Conservation (phyloP, 176 grass and related monocot genomes). For the Phyllostachys edulis region DNA sequence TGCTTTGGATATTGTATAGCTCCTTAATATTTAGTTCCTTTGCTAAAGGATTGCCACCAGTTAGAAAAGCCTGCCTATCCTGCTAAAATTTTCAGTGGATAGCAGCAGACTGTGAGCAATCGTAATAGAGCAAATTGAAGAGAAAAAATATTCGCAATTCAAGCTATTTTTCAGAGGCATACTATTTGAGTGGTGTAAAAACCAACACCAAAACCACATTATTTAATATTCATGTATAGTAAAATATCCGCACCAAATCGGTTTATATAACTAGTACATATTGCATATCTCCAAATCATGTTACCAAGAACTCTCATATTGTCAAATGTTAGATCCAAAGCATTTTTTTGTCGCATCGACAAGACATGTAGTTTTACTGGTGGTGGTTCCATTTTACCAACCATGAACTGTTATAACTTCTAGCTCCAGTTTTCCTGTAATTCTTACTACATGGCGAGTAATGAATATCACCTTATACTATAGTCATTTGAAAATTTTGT, state of each 20-base stretch:
- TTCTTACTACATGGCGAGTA: slow-evolving; percentile 10
- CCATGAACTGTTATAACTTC: background rate
- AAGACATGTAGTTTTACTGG: background rate
- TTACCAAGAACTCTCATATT: background rate
- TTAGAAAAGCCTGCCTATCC: slow-evolving; percentile 67
- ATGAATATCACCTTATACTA: background rate
- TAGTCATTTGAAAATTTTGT: background rate
- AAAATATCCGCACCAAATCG: background rate
- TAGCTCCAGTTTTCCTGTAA: background rate
- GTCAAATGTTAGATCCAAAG: background rate
- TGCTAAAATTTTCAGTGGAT: slow-evolving; percentile 39
- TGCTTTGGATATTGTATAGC: slow-evolving; percentile 81
- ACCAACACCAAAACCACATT: background rate
- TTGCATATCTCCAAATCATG: background rate
- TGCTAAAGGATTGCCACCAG: slow-evolving; percentile 54
- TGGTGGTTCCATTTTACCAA: background rate
- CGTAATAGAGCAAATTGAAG: background rate
- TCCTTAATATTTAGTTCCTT: slow-evolving; percentile 87
- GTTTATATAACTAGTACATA: background rate
- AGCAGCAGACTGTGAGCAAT: background rate
- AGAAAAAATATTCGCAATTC: background rate
- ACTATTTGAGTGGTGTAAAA: slow-evolving; percentile 14
- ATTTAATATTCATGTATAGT: background rate
- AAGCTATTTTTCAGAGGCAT: slow-evolving; percentile 12
- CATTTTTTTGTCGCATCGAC: background rate